A percentile compares a stretch with the other conserved stretches of the same genome.
phyloP scores from a whole-genome alignment of 345 rosid species.

The Draba incana region DNA sequence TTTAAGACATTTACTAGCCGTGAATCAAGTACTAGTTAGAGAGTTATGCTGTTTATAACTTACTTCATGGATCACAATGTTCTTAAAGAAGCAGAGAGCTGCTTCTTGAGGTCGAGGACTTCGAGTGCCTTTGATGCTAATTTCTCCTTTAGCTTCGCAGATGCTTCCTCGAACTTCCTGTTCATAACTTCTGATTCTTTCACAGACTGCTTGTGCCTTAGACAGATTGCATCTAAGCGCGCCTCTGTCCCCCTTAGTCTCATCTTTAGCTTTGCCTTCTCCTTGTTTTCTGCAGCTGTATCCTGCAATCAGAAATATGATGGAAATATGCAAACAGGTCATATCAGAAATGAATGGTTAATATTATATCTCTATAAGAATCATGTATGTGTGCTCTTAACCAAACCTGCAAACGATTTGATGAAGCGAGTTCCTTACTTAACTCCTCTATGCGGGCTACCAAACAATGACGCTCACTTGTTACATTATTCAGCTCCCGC shows the following conservation, averaged over 20 bases:
- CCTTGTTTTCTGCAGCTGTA: slow-evolving; percentile 46
- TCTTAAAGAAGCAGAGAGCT: slow-evolving; percentile 47
- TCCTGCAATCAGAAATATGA: slow-evolving; percentile 49
- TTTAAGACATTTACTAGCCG: slow-evolving; percentile 23
- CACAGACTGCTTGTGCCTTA: slow-evolving; percentile 55
- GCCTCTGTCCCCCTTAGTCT: slow-evolving; percentile 81
- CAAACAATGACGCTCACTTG: slow-evolving; percentile 53
- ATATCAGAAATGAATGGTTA: slow-evolving; percentile 24
- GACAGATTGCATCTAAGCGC: slow-evolving; percentile 58
- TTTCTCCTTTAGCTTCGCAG: slow-evolving; percentile 58
- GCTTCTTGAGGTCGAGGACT: slow-evolving; percentile 72
- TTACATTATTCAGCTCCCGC: slow-evolving; percentile 48
- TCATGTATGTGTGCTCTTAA: slow-evolving; percentile 17
- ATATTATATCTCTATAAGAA: neutral
- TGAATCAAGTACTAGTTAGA: slow-evolving; percentile 22
- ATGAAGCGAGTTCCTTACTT: slow-evolving; percentile 31
- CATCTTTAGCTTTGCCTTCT: slow-evolving; percentile 73
- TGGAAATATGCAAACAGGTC: neutral
- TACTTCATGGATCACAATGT: slow-evolving; percentile 15
- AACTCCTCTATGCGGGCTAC: slow-evolving; percentile 40
- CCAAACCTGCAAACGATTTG: slow-evolving; percentile 52
- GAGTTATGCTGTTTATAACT: slow-evolving; percentile 12
- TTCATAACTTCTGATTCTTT: slow-evolving; percentile 61
- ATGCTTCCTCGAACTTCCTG: slow-evolving; percentile 65
- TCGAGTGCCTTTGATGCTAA: slow-evolving; percentile 61